Evolutionary conservation across 768 basidiomycete species (phyloP).

Genomic region (Trichaptum fuscoviolaceum): DNA sequence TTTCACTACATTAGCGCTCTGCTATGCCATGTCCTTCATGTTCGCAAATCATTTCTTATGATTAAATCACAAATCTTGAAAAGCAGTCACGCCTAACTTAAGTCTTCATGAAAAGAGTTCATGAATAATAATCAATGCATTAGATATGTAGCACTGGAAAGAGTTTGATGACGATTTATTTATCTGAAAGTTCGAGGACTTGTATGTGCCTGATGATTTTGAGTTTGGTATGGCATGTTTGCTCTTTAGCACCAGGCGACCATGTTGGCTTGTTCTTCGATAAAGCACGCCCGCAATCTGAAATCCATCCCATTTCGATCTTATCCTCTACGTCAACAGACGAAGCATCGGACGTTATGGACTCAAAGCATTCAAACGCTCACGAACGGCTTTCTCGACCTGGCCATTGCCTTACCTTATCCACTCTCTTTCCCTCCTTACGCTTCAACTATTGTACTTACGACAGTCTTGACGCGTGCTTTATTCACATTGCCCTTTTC

Average conservation of each 20-base stretch:
- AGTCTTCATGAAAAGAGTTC: neutral
- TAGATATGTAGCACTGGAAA: neutral
- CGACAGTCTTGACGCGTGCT: conserved; percentile 56
- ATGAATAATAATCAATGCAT: neutral
- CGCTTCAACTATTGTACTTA: conserved; percentile 68
- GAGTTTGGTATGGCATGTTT: neutral
- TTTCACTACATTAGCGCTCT: conserved; percentile 2
- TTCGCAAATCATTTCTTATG: neutral
- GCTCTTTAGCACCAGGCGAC: neutral
- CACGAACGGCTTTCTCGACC: conserved; percentile 67
- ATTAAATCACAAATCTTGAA: neutral
- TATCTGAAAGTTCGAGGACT: neutral
- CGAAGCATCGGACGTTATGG: conserved; percentile 1
- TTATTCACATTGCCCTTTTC: conserved; percentile 61
- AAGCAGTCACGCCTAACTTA: neutral
- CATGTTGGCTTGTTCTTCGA: neutral
- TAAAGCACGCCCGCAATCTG: neutral
- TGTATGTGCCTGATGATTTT: neutral
- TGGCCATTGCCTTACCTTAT: conserved; percentile 68
- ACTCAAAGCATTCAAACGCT: conserved; percentile 21
- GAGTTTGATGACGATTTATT: no score
- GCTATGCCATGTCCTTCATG: conserved; percentile 3
- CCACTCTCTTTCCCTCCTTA: conserved; percentile 67
- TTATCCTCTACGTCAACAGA: neutral
- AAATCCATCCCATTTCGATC: neutral